Evolutionary conservation across 2,329 filamentous ascomycete species (phyloP).

Genomic region (Anisogramma anomala): DNA sequence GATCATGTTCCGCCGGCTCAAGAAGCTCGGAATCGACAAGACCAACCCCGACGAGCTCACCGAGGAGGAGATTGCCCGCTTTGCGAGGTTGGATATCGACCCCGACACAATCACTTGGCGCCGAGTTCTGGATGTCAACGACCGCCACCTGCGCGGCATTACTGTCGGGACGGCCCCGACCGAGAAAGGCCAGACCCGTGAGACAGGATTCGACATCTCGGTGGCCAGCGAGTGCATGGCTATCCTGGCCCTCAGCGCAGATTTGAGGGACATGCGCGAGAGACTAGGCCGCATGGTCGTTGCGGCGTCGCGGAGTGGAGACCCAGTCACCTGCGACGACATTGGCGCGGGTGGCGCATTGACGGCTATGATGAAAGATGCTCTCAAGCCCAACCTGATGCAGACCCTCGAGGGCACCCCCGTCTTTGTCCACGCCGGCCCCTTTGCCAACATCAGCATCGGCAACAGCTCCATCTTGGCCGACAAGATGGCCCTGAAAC

Average conservation of each 20-base stretch:
- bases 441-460: slow-evolving; percentile 97
- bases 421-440: slow-evolving; percentile 93
- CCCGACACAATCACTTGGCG: slow-evolving; percentile 96
- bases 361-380: slow-evolving; percentile 91
- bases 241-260: slow-evolving; percentile 85
- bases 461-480: slow-evolving; percentile 92
- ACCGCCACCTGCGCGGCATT: slow-evolving; percentile 80
- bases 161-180: slow-evolving; percentile 81
- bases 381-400: slow-evolving; percentile 96
- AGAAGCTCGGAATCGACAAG: slow-evolving; percentile 94
- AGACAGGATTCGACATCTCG: slow-evolving; percentile 95
- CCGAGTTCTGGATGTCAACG: slow-evolving; percentile 92
- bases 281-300: slow-evolving; percentile 93
- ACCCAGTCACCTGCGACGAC: slow-evolving; percentile 92
- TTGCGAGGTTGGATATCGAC: slow-evolving; percentile 93
- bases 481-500: slow-evolving; percentile 90
- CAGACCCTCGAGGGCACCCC: slow-evolving; percentile 95
- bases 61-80: slow-evolving; percentile 73
- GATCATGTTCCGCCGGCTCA: slow-evolving; percentile 83
- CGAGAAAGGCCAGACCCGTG: slow-evolving; percentile 76
- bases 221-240: slow-evolving; percentile 98
- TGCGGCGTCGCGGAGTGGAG: slow-evolving; percentile 71
- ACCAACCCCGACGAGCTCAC: slow-evolving; percentile 85
- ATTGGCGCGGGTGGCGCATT: slow-evolving; percentile 85
- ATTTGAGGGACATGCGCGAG: slow-evolving; percentile 79